Evolutionary conservation across 1,284 basidiomycete species (phyloP).

Genomic region (Amylostereum chailletii): DNA sequence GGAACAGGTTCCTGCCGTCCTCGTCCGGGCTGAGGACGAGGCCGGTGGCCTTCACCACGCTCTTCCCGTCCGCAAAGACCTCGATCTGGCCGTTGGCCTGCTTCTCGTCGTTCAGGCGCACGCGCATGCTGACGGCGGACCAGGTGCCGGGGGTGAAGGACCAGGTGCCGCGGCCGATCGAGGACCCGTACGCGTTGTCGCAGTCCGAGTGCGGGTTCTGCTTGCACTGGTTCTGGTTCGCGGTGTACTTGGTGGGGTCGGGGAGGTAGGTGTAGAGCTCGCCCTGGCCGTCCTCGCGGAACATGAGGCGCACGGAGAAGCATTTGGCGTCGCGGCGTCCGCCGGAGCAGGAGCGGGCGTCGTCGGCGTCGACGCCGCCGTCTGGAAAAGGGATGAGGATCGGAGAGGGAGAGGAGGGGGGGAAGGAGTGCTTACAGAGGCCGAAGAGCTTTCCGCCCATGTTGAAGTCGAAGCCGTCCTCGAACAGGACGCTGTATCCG

Average conservation of each 20-base stretch:
- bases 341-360: conserved; percentile 41
- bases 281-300: conserved; percentile 38
- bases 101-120: conserved; percentile 57
- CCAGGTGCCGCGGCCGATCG: conserved; percentile 71
- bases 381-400: conserved; percentile 20
- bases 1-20: conserved; percentile 31
- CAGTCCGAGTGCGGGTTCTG: conserved; percentile 46
- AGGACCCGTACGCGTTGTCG: conserved; percentile 54
- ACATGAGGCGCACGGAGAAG: conserved; percentile 54
- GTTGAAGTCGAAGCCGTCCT: conserved; percentile 33
- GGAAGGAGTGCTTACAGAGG: conserved; percentile 32
- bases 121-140: conserved; percentile 54
- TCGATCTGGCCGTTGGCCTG: conserved; percentile 47
- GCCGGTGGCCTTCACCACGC: conserved; percentile 41
- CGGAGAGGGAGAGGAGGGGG: not conserved
- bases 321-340: conserved; percentile 38
- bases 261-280: conserved; percentile 58
- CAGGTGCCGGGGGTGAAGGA: conserved; percentile 49
- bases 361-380: conserved; percentile 37
- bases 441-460: conserved; percentile 49
- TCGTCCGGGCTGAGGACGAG: conserved; percentile 38
- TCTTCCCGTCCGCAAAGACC: conserved; percentile 50
- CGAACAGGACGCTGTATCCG: conserved; percentile 49
- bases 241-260: conserved; percentile 35
- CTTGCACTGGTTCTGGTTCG: conserved; percentile 45